phyloP scores from a whole-genome alignment of 1,139 yeast species.

The Magnusiomyces fungicola region DNA sequence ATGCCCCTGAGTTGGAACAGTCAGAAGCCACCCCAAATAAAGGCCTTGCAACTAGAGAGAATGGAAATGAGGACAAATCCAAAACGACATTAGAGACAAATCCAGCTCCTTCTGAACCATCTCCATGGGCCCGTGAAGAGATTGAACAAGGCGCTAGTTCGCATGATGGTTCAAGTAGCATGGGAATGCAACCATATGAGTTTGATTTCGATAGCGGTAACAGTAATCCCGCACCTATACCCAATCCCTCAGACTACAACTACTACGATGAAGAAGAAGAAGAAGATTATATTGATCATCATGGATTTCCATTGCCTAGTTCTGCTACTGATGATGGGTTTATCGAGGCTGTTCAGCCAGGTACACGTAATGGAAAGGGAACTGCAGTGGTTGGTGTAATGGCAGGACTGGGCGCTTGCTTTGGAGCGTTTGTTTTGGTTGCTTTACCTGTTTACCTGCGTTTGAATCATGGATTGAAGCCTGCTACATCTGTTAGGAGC shows the following conservation, averaged over 20 bases:
- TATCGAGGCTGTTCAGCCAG: slow-evolving; percentile 15
- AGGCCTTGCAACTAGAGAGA: not conserved
- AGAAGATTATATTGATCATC: slow-evolving; percentile 10
- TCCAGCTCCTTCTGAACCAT: not conserved
- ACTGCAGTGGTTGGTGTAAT: slow-evolving; percentile 56
- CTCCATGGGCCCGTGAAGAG: not conserved
- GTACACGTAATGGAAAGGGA: slow-evolving; percentile 41
- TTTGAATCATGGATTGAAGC: slow-evolving; percentile 33
- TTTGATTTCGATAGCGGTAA: not conserved
- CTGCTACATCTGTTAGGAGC: slow-evolving; percentile 40
- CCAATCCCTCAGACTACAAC: not conserved
- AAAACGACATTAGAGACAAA: not conserved
- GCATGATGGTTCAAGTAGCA: not conserved
- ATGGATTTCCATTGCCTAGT: slow-evolving; percentile 4
- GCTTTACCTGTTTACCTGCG: slow-evolving; percentile 61
- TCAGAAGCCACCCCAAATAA: not conserved
- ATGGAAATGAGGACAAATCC: not conserved
- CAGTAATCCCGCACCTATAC: not conserved
- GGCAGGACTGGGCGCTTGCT: slow-evolving; percentile 59
- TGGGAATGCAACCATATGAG: not conserved
- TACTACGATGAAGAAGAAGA: not conserved
- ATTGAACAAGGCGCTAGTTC: not conserved
- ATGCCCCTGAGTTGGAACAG: not conserved
- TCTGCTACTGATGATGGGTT: slow-evolving; percentile 9
- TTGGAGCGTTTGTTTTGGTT: slow-evolving; percentile 58